A percentile compares a stretch with the other conserved stretches of the same genome.
Evolutionary conservation across 2,329 filamentous ascomycete species (phyloP).

Genomic region (Calonectria henricotiae): DNA sequence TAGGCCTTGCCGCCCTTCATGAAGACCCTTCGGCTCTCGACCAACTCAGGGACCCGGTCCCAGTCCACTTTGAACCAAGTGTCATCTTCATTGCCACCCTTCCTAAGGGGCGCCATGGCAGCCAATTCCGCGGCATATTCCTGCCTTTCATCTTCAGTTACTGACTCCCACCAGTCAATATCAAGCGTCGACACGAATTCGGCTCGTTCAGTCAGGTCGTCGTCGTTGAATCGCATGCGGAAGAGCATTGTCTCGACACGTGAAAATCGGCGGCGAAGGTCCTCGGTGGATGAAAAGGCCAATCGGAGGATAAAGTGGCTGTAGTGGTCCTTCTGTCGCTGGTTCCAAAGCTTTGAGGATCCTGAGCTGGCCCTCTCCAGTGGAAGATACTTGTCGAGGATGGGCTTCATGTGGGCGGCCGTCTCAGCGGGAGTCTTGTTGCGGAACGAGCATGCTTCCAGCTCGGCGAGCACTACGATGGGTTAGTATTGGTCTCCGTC

Average conservation of each 20-base stretch:
- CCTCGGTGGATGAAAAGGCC: conserved; percentile 92
- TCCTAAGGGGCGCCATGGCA: conserved; percentile 61
- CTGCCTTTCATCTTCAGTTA: conserved; percentile 84
- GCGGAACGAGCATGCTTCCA: conserved; percentile 96
- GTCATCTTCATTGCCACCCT: conserved; percentile 77
- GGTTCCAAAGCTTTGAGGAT: conserved; percentile 73
- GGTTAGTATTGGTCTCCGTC: conserved; percentile 31
- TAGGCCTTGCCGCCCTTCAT: conserved; percentile 89
- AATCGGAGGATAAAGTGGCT: conserved; percentile 97
- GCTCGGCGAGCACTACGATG: conserved; percentile 81
- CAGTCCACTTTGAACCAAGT: conserved; percentile 98
- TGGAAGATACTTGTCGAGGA: conserved; percentile 90
- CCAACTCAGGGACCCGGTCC: conserved; percentile 91
- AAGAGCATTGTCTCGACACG: conserved; percentile 93
- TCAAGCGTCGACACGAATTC: conserved; percentile 84
- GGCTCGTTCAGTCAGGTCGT: conserved; percentile 80
- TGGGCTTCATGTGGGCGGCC: conserved; percentile 84
- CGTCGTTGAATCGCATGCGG: conserved; percentile 83
- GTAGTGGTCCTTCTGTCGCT: conserved; percentile 96
- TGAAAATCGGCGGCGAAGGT: conserved; percentile 88
- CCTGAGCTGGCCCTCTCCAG: conserved; percentile 82
- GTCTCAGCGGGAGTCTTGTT: conserved; percentile 91
- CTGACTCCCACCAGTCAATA: conserved; percentile 92
- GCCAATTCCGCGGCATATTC: conserved; percentile 75
- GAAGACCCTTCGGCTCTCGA: conserved; percentile 85